phyloP scores from a whole-genome alignment of 2,329 filamentous ascomycete genomes.

The Aspergillus sp. region DNA sequence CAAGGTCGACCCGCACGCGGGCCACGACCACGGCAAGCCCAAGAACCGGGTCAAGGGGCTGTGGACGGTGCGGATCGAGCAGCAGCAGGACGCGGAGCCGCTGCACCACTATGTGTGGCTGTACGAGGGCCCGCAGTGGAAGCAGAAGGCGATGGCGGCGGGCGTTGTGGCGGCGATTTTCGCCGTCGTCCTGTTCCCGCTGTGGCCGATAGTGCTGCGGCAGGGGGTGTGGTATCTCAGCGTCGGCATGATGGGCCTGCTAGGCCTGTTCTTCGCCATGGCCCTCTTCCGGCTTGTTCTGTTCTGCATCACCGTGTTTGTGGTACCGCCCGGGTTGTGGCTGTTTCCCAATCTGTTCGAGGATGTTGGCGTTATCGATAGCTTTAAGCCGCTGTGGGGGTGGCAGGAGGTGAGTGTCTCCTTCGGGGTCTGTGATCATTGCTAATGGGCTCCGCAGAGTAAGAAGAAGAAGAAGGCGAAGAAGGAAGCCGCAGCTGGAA shows the following conservation, averaged over 20 bases:
- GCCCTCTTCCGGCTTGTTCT: slow-evolving; percentile 92
- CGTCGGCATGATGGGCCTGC: slow-evolving; percentile 81
- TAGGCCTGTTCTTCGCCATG: slow-evolving; percentile 95
- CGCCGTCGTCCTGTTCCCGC: slow-evolving; percentile 82
- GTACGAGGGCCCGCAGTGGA: slow-evolving; percentile 88
- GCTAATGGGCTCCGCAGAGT: slow-evolving; percentile 16
- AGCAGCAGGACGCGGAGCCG: slow-evolving; percentile 67
- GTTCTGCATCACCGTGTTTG: slow-evolving; percentile 86
- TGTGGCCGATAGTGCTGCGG: slow-evolving; percentile 87
- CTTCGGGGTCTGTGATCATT: not conserved
- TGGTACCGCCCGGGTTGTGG: slow-evolving; percentile 81
- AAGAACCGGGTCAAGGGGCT: slow-evolving; percentile 88
- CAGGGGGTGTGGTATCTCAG: slow-evolving; percentile 95
- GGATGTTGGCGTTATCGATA: slow-evolving; percentile 96
- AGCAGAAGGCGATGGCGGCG: slow-evolving; percentile 81
- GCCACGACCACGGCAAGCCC: slow-evolving; percentile 56
- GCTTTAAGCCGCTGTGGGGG: slow-evolving; percentile 90
- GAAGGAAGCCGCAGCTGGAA: slow-evolving; percentile 10
- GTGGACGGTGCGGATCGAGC: slow-evolving; percentile 92
- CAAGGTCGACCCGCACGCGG: slow-evolving; percentile 70
- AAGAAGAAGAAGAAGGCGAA: slow-evolving; percentile 34
- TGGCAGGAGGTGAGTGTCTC: slow-evolving; percentile 76
- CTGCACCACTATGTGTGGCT: slow-evolving; percentile 90
- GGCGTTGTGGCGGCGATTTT: slow-evolving; percentile 78
- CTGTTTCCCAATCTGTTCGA: slow-evolving; percentile 97